Conservation (phyloP, 78 protist genomes). For the Monosiga brevicollis region DNA sequence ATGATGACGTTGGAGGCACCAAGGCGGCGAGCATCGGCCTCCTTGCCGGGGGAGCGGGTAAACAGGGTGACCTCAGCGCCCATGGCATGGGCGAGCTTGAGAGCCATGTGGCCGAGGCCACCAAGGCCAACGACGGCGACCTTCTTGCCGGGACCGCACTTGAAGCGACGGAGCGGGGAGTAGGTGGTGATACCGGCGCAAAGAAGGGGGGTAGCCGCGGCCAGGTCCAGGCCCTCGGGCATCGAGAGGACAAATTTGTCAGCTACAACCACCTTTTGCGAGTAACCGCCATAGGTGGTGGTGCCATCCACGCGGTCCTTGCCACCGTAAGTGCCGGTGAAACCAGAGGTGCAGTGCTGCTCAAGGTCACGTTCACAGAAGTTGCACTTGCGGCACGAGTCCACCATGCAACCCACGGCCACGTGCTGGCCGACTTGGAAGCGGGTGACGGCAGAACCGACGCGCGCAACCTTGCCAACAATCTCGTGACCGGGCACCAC, state of each 20-base stretch:
- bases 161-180: constrained; percentile 17
- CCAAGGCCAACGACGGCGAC: constrained; percentile 54
- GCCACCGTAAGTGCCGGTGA: constrained; percentile 4
- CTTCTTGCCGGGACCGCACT: constrained; percentile 9
- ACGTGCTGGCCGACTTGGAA: constrained; percentile 26
- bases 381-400: constrained; percentile 20
- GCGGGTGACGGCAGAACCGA: constrained; percentile 17
- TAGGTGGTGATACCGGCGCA: constrained; percentile 26
- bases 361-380: constrained; percentile 2
- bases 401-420: constrained; percentile 37
- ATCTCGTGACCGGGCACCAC: constrained; percentile 55
- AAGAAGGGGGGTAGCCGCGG: too few species aligned
- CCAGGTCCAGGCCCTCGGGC: not conserved
- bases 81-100: constrained; percentile 33
- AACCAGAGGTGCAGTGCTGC: too few species aligned
- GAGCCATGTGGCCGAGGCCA: constrained; percentile 59
- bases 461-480: constrained; percentile 20
- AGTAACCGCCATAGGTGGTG: too few species aligned
- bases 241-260: not conserved
- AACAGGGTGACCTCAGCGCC: constrained; percentile 38
- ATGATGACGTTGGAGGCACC: constrained; percentile 21
- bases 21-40: constrained; percentile 4
- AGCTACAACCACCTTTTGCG: too few species aligned
- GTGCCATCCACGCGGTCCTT: too few species aligned
- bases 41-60: constrained; percentile 27